Evolutionary conservation across 225 moss, liverwort and hornwort species (phyloP), one percentile per base, ranked within the genome.

Genomic region (Polytrichum formosum): DNA sequence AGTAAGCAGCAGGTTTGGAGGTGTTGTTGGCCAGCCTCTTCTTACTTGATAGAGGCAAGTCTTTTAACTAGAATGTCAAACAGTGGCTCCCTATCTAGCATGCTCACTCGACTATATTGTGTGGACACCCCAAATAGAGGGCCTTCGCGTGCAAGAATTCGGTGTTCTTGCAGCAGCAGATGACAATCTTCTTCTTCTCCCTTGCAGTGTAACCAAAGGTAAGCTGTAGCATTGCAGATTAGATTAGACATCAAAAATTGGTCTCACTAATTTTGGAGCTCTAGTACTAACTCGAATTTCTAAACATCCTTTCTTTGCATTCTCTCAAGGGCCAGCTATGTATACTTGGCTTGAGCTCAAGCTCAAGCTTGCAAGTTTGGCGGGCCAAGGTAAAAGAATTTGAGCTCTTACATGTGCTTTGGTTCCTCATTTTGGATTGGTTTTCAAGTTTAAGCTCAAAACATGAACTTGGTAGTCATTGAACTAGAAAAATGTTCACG

Each of bases 171-270:
- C 7, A 89, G 79, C 31, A 89, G 79, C 26, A 80, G 68, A 7
- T 30, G 63, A 35, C 89, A 89, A 25, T 89, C 84, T 55, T 86
- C 81, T 54, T 86, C 81, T 0, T 82, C 79, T 0, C 31, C 86
- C 63, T 68, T 79, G 74, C 89, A 89, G 79, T 7, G 56, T 0
- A 89, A 77, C 89, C 89, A 89, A 72, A 89, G 26, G 35, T 79
- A 89, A 64, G 75, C 89, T 89, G 72, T 73, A 74, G 61, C 30
- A 63, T 6, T 28, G 26, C 62, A 46, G 16, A 46, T 46, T 46
- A 46, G 4, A 59, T 10, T 10, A 25, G 63, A 28, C 9, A 26
- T 23, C 6, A 63, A 63, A 25, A 26, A 63, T 63, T 26, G 63
- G 63, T 17, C 5, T 10, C 63, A 26, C 17, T 25, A 17, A 28